These are phyloP conservation scores for Nakaseomyces bracarensis DNA, from an alignment of 1,139 yeast species.

Conservation along the genomic window DNA sequence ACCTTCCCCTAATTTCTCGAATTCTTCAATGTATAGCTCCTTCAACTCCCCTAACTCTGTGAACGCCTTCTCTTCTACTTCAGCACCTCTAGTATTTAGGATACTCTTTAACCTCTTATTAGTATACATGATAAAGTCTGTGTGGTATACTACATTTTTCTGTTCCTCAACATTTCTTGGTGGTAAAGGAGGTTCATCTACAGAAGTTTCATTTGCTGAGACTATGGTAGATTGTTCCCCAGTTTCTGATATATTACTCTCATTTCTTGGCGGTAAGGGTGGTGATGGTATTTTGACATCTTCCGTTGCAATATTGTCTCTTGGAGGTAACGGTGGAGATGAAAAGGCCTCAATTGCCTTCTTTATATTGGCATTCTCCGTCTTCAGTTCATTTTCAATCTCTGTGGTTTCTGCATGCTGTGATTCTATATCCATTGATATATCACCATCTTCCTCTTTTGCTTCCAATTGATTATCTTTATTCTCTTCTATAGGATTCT, in stretches of 20 bases:
- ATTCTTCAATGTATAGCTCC: background rate
- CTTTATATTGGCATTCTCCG: conserved; percentile 8
- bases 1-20: background rate
- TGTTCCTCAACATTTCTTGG: conserved; percentile 30
- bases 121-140: background rate
- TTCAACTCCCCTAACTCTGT: background rate
- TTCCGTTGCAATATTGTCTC: conserved; percentile 8
- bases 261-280: conserved; percentile 11
- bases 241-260: background rate
- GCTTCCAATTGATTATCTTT: no score
- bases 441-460: no score
- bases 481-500: no score
- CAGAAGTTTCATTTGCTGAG: no score
- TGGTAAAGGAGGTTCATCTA: conserved; percentile 6
- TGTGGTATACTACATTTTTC: conserved; percentile 1
- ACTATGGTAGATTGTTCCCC: background rate
- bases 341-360: conserved; percentile 5
- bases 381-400: conserved; percentile 6
- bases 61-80: background rate
- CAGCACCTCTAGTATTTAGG: background rate
- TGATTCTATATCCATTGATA: background rate
- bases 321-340: conserved; percentile 13
- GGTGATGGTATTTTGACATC: conserved; percentile 6
- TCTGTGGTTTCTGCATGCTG: conserved; percentile 16
- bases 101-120: background rate